A percentile compares a stretch with the other conserved stretches of the same genome.
phyloP scores from a whole-genome alignment of 495 filamentous ascomycete species.

The Penicillium verhagenii region DNA sequence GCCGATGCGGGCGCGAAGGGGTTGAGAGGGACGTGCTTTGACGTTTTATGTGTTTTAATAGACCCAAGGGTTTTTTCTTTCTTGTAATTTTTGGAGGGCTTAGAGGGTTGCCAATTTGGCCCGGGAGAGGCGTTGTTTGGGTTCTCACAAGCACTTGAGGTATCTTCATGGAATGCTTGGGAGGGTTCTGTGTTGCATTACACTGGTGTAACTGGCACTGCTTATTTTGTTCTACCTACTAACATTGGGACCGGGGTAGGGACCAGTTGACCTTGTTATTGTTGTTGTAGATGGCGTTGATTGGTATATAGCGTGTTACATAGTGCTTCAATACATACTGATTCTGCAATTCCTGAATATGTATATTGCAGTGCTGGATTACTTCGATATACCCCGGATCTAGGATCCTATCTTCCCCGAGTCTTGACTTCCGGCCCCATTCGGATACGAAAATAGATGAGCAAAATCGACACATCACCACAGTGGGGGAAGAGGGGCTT shows the following conservation, averaged over 20 bases:
- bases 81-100: not conserved
- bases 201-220: not conserved
- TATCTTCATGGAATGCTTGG: not conserved
- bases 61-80: no score
- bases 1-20: slow-evolving; percentile 19
- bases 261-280: no score
- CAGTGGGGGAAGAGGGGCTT: not conserved
- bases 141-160: not conserved
- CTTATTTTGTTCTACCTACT: not conserved
- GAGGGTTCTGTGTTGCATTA: not conserved
- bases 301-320: not conserved
- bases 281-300: not conserved
- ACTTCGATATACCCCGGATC: not conserved
- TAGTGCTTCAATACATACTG: not conserved
- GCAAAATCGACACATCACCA: not conserved
- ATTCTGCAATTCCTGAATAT: not conserved
- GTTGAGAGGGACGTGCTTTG: not conserved
- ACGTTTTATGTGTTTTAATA: no score
- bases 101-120: not conserved
- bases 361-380: no score
- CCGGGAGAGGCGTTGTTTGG: not conserved
- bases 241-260: no score
- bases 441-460: no score
- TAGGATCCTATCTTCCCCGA: not conserved
- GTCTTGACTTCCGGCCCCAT: no score